Base-by-base conservation (phyloP, 441 rosid species). In the Corymbia calophylla region DNA sequence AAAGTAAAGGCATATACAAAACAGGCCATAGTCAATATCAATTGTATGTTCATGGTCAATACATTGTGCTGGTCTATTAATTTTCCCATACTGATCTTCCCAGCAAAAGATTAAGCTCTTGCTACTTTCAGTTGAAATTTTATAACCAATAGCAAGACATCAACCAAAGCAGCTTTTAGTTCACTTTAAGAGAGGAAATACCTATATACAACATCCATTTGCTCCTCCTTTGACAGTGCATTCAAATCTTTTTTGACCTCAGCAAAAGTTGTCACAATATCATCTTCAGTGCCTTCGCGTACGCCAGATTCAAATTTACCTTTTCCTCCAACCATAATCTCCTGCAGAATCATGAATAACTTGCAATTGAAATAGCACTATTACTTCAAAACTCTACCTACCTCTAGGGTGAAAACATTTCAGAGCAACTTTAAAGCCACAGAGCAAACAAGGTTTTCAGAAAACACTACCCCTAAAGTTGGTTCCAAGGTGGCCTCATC, bases 151-250 rank as follows among this genome's bases (percentile, higher is more conserved):
- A 70, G 80, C 80, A 68, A 32, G 25, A 32, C 47, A 68, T 60
- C 56, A 44, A 58, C 58, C 66, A 44, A 53, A 39, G 86, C 86
- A n/a, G 54, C 53, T 53, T 88, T 85, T 56, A 87, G 11, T 5
- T 87, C 56, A 48, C 56, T 56, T 25, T 18, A 88, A 48, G 53
- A 60, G 87, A 88, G 88, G 49, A 51, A 64, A 89, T 93, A 96
- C 99, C 98, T 95, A 81, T 94, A 92, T 11, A 97, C 94, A 91
- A 95, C 95, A 88, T 96, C 95, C 98, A 98, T 97, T 90, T 96
- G 98, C 93, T 97, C 98, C 91, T 96, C 95, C 92, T 89, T 95
- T 27, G 99, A 93, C 92, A 96, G 92, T 88, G 96, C 93, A 94
- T 92, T 94, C 32, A 95, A 87, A 93, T 97, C 98, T 91, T 95